Evolutionary conservation across 495 filamentous ascomycete genomes (phyloP), one percentile per base, ranked within the genome.

Genomic region (Saxispiralis lemnorum): DNA sequence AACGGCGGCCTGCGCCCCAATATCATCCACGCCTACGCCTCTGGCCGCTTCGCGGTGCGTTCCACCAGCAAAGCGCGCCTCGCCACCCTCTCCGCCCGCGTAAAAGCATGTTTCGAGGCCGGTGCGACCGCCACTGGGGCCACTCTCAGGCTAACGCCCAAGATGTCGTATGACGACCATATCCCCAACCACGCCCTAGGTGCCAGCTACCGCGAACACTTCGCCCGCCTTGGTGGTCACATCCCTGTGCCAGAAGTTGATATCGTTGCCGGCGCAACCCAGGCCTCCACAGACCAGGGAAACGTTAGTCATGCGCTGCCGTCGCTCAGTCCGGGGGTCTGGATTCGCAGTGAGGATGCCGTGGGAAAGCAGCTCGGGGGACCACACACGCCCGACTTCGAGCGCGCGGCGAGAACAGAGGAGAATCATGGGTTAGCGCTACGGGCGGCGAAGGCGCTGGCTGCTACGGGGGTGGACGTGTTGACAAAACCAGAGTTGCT

Each of bases 281-380:
- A 20, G 19, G 50, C 50, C 7, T 40, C 33, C 58, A 71, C 63
- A 19, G 72, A 69, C 42, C 67, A 71, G 66, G 77, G 76, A 0
- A 69, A 81, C 51, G 65, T 83, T 46, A 76, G 72, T 53, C 70
- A 79, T 51, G 65, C 68, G 1, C 66, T 77, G 49, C 79, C 78
- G 16, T 76, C 71, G 30, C 49, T 83, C 14, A 73, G 66, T 46
- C 62, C 67, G 1, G 68, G 70, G 34, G 79, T 81, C 47, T 60
- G 59, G 4, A 79, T 83, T 11, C 41, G 46, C 6, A 49, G 46
- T 31, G 50, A 45, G 17, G 38, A 38, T 34, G 16, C 41, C 2
- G 39, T 39, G 17, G 50, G 50, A 7, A 38, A 53, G 28, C 46
- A 49, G 32, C 42, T 45, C 7, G 50, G 50, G 13, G 50, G 50